A percentile compares a stretch with the other conserved stretches of the same genome.
Evolutionary conservation across 2,329 filamentous ascomycete species (phyloP).

Genomic region (Bertia moriformis): DNA sequence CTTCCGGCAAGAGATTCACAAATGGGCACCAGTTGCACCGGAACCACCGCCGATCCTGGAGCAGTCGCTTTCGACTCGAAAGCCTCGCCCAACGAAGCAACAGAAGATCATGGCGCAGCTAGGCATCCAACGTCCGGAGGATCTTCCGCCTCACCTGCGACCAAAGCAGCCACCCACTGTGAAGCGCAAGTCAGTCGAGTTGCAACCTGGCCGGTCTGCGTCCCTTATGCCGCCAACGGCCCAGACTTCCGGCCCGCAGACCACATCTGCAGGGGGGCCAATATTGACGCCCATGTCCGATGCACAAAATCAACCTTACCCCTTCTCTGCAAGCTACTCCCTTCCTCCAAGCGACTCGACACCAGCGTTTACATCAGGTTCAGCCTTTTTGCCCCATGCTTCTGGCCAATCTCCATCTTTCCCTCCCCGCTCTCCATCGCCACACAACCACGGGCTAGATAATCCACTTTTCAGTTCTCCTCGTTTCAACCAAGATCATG

Average conservation of each 20-base stretch:
- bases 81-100: conserved; percentile 89
- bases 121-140: conserved; percentile 78
- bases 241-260: conserved; percentile 5
- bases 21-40: conserved; percentile 81
- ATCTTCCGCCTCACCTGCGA: conserved; percentile 72
- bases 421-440: conserved; percentile 19
- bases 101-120: conserved; percentile 86
- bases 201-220: conserved; percentile 10
- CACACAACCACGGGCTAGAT: conserved; percentile 16
- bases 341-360: conserved; percentile 17
- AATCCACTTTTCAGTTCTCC: conserved; percentile 23
- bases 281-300: conserved; percentile 2
- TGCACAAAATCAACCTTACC: conserved; percentile 10
- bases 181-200: conserved; percentile 56
- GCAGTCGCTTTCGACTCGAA: conserved; percentile 78
- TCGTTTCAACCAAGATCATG: conserved; percentile 17
- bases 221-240: conserved; percentile 15
- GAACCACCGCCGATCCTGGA: conserved; percentile 75
- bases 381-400: conserved; percentile 19
- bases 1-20: conserved; percentile 87
- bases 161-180: conserved; percentile 56
- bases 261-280: conserved; percentile 4
- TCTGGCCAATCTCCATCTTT: conserved; percentile 18
- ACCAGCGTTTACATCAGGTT: conserved; percentile 17
- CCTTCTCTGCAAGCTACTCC: conserved; percentile 21